These are phyloP conservation scores for Populus nigra DNA, from an alignment of 345 rosid genomes.

Conservation along the genomic window DNA sequence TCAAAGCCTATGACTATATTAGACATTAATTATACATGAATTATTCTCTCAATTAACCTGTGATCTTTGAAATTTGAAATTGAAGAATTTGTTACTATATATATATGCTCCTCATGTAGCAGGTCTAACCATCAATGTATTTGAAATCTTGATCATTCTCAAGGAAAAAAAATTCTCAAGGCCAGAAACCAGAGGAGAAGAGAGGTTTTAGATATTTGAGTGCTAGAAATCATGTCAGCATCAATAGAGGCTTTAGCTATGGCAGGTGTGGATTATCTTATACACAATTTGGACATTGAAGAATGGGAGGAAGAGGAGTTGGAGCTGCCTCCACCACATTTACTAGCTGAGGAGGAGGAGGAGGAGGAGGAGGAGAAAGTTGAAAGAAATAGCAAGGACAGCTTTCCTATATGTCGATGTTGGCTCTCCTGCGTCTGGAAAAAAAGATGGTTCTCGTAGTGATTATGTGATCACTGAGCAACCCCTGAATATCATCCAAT, in stretches of 20 bases:
- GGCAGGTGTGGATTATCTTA: constrained; percentile 38
- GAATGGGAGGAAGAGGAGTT: constrained; percentile 38
- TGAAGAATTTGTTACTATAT: background rate
- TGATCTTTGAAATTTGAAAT: background rate
- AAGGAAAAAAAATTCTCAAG: background rate
- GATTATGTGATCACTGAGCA: too few relatives aligned
- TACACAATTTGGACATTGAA: constrained; percentile 31
- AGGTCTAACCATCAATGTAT: background rate
- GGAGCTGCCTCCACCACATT: constrained; percentile 22
- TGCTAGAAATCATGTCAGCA: constrained; percentile 12
- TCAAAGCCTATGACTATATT: background rate
- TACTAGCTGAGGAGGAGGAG: background rate
- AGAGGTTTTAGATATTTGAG: background rate
- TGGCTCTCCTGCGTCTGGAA: too few relatives aligned
- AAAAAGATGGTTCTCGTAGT: too few relatives aligned
- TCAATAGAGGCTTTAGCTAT: constrained; percentile 50
- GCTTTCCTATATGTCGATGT: background rate
- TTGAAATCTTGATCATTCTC: background rate
- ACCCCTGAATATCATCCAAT: too few relatives aligned
- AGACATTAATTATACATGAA: background rate
- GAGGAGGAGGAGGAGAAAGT: background rate
- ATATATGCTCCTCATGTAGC: background rate
- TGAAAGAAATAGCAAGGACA: background rate
- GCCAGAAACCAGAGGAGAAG: background rate
- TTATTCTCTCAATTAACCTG: background rate